Evolutionary conservation across 202 grass and related monocot species (phyloP), one percentile per base, ranked within the genome.

Genomic region (Setaria viridis): DNA sequence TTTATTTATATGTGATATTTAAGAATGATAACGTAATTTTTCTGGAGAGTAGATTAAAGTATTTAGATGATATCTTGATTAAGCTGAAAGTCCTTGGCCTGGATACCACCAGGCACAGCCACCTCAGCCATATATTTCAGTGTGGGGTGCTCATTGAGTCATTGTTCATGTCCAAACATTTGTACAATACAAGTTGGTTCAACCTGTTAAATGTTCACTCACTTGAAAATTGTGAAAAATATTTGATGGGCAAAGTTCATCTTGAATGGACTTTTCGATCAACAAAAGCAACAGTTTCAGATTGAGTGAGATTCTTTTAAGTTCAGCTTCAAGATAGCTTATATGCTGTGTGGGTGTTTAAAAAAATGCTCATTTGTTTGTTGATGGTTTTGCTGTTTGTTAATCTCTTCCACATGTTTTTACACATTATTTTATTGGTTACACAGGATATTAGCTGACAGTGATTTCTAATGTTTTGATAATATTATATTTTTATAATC

Each of bases 251-350:
- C 9, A 74, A 66, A 70, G 41, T 76, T 76, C 35, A 51, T n/a
- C n/a, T 80, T 64, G 25, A 73, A 43, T 72, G 42, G 33, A 62
- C 6, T 29, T 59, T 68, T 62, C 32, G 3, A 65, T 33, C 56
- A 64, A 73, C 11, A 56, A 65, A 17, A 49, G 32, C 6, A 72
- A n/a, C 3, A 9, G 7, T 74, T 63, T 84, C 42, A 70, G 53
- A 73, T 79, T 60, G 34, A 73, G 19, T 76, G 45, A 34, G 74
- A 42, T 65, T 56, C 42, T 82, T 84, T 80, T 76, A 72, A 29
- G 67, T 67, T 74, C 42, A 54, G 58, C 30, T 79, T 65, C 43
- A 60, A 71, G 49, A 16, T 72, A 77, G 62, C 64, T 35, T 83
- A 37, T 84, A 60, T 19, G 65, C 37, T 46, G 8, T 58, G n/a